Percentiles rank a stretch among this genome's conserved stretches.
phyloP scores from a whole-genome alignment of 1,284 basidiomycete genomes.

The Malassezia furfur region DNA sequence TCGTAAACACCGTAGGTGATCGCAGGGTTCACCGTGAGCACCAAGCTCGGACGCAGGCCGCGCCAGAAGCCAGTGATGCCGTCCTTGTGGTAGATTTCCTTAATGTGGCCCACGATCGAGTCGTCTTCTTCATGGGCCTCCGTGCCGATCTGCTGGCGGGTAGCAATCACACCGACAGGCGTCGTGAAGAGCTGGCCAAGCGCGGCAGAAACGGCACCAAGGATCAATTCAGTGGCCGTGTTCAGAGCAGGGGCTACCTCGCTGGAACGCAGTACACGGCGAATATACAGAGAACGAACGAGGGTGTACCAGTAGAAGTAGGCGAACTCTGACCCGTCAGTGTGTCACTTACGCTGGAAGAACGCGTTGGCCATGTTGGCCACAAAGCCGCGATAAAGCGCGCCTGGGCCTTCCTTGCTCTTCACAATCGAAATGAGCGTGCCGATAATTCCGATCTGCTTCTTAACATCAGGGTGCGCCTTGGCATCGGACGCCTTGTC shows the following conservation, averaged over 20 bases:
- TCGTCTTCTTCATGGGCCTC: slow-evolving; percentile 28
- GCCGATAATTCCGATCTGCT: slow-evolving; percentile 36
- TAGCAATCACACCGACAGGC: slow-evolving; percentile 93
- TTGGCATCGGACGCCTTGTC: slow-evolving; percentile 51
- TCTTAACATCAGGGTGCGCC: slow-evolving; percentile 52
- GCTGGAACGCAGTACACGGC: slow-evolving; percentile 22
- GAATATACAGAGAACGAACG: slow-evolving; percentile 65
- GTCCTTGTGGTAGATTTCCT: slow-evolving; percentile 82
- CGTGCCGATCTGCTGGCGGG: slow-evolving; percentile 66
- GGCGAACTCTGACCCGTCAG: slow-evolving; percentile 68
- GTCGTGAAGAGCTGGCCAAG: slow-evolving; percentile 97
- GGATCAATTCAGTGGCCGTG: slow-evolving; percentile 54
- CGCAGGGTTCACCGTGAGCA: slow-evolving; percentile 85
- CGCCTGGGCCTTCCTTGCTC: slow-evolving; percentile 49
- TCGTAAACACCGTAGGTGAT: slow-evolving; percentile 97
- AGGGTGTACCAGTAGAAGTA: slow-evolving; percentile 99
- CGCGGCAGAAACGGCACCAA: slow-evolving; percentile 85
- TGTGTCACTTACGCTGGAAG: slow-evolving; percentile 61
- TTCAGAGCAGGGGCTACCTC: slow-evolving; percentile 19
- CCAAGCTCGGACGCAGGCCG: slow-evolving; percentile 80
- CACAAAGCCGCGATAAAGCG: slow-evolving; percentile 82
- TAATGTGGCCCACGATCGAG: slow-evolving; percentile 64
- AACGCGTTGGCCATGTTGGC: slow-evolving; percentile 99
- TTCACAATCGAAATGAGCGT: slow-evolving; percentile 37
- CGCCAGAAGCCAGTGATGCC: slow-evolving; percentile 87